Evolutionary conservation across 2,329 filamentous ascomycete species (phyloP).

Genomic region (Nothopassalora personata): DNA sequence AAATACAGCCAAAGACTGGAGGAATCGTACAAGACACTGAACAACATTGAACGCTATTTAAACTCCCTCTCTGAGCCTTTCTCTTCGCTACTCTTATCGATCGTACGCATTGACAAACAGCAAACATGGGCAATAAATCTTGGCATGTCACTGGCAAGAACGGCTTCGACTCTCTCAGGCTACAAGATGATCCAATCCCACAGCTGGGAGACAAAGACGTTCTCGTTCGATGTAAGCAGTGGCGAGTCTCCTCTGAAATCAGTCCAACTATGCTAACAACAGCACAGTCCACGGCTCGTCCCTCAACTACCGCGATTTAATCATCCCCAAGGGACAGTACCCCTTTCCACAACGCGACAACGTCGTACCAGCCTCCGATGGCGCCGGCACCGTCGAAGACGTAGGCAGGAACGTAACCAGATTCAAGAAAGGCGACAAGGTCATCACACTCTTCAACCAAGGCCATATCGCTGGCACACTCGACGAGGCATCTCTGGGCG

Average conservation of each 20-base stretch:
- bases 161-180: constrained; percentile 58
- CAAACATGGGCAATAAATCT: constrained; percentile 17
- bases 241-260: no score
- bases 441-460: constrained; percentile 60
- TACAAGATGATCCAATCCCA: constrained; percentile 51
- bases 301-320: constrained; percentile 48
- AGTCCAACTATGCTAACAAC: constrained; percentile 1
- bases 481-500: constrained; percentile 35
- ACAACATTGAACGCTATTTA: neutral
- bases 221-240: constrained; percentile 56
- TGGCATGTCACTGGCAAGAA: constrained; percentile 53
- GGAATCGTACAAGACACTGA: neutral
- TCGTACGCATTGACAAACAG: neutral
- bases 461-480: constrained; percentile 49
- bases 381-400: constrained; percentile 47
- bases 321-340: constrained; percentile 45
- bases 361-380: constrained; percentile 47
- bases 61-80: neutral
- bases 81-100: neutral
- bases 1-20: constrained; percentile 1
- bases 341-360: constrained; percentile 39
- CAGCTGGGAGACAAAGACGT: constrained; percentile 65
- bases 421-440: constrained; percentile 55
- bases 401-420: constrained; percentile 53
- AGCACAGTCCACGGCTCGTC: constrained; percentile 42